A percentile compares a stretch with the other conserved stretches of the same genome.
Evolutionary conservation across 2,329 filamentous ascomycete genomes (phyloP).

Genomic region (Dactylonectria estremocensis): DNA sequence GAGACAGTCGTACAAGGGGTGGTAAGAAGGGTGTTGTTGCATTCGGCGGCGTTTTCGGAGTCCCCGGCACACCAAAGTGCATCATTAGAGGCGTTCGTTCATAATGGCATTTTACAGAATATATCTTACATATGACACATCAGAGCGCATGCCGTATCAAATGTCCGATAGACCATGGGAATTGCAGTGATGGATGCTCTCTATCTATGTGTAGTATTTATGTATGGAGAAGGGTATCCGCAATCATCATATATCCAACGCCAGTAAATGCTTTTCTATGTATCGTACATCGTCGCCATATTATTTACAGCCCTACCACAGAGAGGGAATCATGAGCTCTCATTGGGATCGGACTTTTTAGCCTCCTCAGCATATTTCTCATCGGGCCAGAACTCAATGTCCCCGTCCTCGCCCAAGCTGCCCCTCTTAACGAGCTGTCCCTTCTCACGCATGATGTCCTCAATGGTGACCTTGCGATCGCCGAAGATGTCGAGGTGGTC

Average conservation of each 20-base stretch:
- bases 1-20: conserved; percentile 78
- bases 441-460: conserved; percentile 83
- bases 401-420: conserved; percentile 81
- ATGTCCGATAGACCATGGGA: conserved; percentile 9
- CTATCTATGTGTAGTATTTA: conserved; percentile 16
- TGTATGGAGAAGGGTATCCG: conserved; percentile 39
- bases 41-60: conserved; percentile 49
- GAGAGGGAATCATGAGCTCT: conserved; percentile 21
- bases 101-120: conserved; percentile 32
- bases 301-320: neutral
- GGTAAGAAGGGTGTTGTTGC: conserved; percentile 45
- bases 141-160: conserved; percentile 6
- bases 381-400: conserved; percentile 94
- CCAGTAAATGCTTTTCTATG: conserved; percentile 36
- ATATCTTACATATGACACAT: conserved; percentile 30
- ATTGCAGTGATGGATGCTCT: conserved; percentile 4
- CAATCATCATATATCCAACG: conserved; percentile 33
- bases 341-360: conserved; percentile 35
- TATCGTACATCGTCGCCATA: conserved; percentile 37
- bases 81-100: conserved; percentile 43
- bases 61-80: conserved; percentile 31
- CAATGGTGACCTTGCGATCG: conserved; percentile 77
- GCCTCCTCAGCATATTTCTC: conserved; percentile 56
- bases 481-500: conserved; percentile 89
- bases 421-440: conserved; percentile 83